These are phyloP conservation scores for Exophiala xenobiotica DNA, from an alignment of 2,329 filamentous ascomycete genomes.

Conservation along the genomic window DNA sequence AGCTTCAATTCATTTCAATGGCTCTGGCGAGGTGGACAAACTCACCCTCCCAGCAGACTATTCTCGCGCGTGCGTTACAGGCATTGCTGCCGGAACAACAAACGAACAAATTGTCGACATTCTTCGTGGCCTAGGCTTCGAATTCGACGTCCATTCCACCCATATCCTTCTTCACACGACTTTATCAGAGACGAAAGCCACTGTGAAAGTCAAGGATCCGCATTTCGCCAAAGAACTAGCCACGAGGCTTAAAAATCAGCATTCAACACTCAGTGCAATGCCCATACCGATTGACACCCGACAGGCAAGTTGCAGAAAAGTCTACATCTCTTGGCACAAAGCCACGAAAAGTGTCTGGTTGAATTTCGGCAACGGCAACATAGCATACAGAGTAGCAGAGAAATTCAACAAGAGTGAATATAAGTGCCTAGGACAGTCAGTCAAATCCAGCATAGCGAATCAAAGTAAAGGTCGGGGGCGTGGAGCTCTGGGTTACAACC, in stretches of 20 bases:
- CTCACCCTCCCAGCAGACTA: slow-evolving; percentile 32
- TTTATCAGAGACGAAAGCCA: background rate
- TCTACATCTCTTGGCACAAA: slow-evolving; percentile 33
- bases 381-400: slow-evolving; percentile 26
- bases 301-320: slow-evolving; percentile 30
- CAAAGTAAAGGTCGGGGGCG: slow-evolving; percentile 5
- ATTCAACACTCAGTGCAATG: slow-evolving; percentile 18
- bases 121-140: slow-evolving; percentile 23
- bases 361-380: slow-evolving; percentile 29
- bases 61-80: slow-evolving; percentile 29
- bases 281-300: slow-evolving; percentile 16
- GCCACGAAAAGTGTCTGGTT: slow-evolving; percentile 28
- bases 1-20: slow-evolving; percentile 28
- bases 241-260: slow-evolving; percentile 14
- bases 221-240: slow-evolving; percentile 27
- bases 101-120: slow-evolving; percentile 19
- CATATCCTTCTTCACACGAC: slow-evolving; percentile 14
- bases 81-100: slow-evolving; percentile 22
- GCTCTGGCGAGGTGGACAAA: slow-evolving; percentile 29
- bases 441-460: slow-evolving; percentile 12
- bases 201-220: slow-evolving; percentile 28
- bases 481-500: slow-evolving; percentile 8
- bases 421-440: slow-evolving; percentile 22
- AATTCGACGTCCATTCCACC: slow-evolving; percentile 21
- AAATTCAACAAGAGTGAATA: slow-evolving; percentile 30